Conservation (phyloP, 2,329 filamentous ascomycete genomes). For the Ampelomyces quisqualis region DNA sequence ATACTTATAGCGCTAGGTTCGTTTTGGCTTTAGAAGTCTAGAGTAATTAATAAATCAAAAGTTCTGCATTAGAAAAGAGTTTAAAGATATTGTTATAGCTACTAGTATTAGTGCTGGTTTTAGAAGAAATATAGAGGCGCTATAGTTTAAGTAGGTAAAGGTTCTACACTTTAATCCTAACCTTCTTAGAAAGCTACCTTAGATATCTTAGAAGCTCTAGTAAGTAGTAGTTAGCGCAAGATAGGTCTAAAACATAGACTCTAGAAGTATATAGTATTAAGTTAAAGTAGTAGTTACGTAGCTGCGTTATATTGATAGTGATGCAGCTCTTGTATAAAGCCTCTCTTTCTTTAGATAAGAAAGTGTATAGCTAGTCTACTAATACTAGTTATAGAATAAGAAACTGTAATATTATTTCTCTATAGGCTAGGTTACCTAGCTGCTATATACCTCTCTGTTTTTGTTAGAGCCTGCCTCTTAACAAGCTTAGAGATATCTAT, state of each 20-base stretch:
- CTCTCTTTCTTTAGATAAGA: constrained; percentile 3
- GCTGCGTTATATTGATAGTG: constrained; percentile 6
- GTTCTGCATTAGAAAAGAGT: constrained; percentile 7
- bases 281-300: constrained; percentile 5
- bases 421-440: constrained; percentile 3
- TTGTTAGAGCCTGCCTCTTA: constrained; percentile 1
- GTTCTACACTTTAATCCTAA: constrained; percentile 5
- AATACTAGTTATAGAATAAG: constrained; percentile 4
- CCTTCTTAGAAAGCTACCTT: constrained; percentile 6
- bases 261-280: constrained; percentile 5
- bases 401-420: constrained; percentile 3
- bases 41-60: constrained; percentile 8
- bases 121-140: constrained; percentile 4
- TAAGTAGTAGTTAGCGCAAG: constrained; percentile 3
- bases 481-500: constrained; percentile 1
- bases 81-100: constrained; percentile 4
- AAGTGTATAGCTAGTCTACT: constrained; percentile 2
- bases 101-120: constrained; percentile 2
- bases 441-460: constrained; percentile 5
- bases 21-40: constrained; percentile 4
- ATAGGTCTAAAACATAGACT: constrained; percentile 8
- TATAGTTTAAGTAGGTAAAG: constrained; percentile 10
- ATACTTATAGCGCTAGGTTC: constrained; percentile 3
- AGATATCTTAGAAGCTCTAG: constrained; percentile 2
- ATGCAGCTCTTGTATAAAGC: constrained; percentile 8